Base-by-base conservation (phyloP, 306 rosid species). In the Castanea sativa region DNA sequence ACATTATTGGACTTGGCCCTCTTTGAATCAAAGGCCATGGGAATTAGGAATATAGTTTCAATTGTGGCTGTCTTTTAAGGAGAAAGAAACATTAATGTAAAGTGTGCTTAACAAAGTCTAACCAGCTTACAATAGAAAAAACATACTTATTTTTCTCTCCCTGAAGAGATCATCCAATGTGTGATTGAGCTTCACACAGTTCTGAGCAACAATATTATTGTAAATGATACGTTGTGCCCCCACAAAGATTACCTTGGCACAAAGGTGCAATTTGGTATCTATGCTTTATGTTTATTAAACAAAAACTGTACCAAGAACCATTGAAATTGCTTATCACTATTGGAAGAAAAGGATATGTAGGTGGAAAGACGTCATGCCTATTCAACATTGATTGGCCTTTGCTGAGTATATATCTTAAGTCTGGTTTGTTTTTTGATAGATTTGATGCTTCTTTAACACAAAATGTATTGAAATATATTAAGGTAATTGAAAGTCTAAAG, bases 401-500 rank as follows among this genome's bases (percentile, higher is more conserved):
- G 75, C 59, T 75, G 61, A 23, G 72, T 49, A 49, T 49, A 49
- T 32, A 75, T 75, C 35, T 75, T 58, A 7, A 41, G 55, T 76
- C 43, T 52, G 25, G 25, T 25, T 71, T 74, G 64, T 68, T 55
- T 75, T 69, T 76, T 59, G 38, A 43, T 6, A 52, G 55, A 18
- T 56, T 67, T 58, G 76, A 87, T 87, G 78, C 85, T 77, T 53
- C 72, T 76, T 55, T 55, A 64, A 63, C 21, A 10, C 55, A 79
- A 79, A n/a, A 67, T 20, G 16, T 58, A 78, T 86, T 65, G 33
- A 58, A 58, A 75, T 55, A 59, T 59, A 59, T 35, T 35, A 52
- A 71, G 57, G 69, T 58, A 71, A 63, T 65, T 73, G 23, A 29
- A 65, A 55, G 60, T 77, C 25, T 5, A 20, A 30, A 35, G 60